Percentiles rank a stretch among this genome's conserved stretches.
Evolutionary conservation across 2,329 filamentous ascomycete genomes (phyloP).

Genomic region (Trichoderma atrobrunneum): DNA sequence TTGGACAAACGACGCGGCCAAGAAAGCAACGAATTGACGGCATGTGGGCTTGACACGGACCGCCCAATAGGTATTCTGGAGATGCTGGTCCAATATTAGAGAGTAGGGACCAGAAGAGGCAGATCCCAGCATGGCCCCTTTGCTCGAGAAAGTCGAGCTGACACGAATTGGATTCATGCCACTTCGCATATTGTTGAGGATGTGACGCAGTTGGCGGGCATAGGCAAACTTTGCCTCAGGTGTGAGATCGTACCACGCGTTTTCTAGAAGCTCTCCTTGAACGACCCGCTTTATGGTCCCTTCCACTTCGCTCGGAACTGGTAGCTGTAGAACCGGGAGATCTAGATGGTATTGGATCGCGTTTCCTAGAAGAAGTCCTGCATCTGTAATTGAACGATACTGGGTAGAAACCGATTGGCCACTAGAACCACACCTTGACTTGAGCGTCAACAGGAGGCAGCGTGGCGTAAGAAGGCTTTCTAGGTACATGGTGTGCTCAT

Average conservation of each 20-base stretch:
- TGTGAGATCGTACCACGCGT: slow-evolving; percentile 28
- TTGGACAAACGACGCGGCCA: slow-evolving; percentile 27
- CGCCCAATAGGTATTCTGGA: slow-evolving; percentile 30
- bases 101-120: slow-evolving; percentile 22
- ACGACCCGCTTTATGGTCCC: slow-evolving; percentile 12
- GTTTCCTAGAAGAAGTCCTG: slow-evolving; percentile 22
- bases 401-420: slow-evolving; percentile 1
- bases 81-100: slow-evolving; percentile 30
- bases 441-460: slow-evolving; percentile 19
- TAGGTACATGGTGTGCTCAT: slow-evolving; percentile 20
- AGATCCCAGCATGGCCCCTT: slow-evolving; percentile 22
- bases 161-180: not conserved
- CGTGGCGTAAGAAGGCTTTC: slow-evolving; percentile 20
- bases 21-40: slow-evolving; percentile 27
- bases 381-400: slow-evolving; percentile 11
- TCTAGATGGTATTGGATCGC: not conserved
- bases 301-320: not conserved
- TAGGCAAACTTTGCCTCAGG: slow-evolving; percentile 26
- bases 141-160: not conserved
- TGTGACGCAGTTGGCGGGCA: slow-evolving; percentile 28
- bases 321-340: slow-evolving; percentile 23
- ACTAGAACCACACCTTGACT: not conserved
- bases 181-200: slow-evolving; percentile 27
- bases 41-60: slow-evolving; percentile 23
- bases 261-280: slow-evolving; percentile 30